phyloP scores from a whole-genome alignment of 768 basidiomycete species.

The Multifurca ochricompacta region DNA sequence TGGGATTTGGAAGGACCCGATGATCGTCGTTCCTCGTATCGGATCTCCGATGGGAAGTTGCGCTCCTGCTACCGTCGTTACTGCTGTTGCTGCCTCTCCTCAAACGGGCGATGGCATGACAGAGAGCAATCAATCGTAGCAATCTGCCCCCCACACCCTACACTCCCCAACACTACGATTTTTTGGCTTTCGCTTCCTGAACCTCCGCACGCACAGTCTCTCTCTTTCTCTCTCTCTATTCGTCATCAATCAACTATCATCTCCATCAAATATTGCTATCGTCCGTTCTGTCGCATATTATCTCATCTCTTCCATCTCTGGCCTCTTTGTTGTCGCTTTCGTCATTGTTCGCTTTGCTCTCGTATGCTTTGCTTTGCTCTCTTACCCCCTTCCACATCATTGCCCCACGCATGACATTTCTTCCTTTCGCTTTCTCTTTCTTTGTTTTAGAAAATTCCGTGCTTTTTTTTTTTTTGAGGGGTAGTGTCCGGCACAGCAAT shows the following conservation, averaged over 20 bases:
- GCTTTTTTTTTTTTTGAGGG: background rate
- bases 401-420: background rate
- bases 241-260: background rate
- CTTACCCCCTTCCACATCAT: background rate
- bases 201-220: background rate
- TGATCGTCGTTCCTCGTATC: background rate
- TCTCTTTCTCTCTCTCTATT: background rate
- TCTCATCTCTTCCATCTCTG: background rate
- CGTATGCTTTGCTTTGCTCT: conserved; percentile 5
- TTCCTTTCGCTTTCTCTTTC: background rate
- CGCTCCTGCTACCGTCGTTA: too few species aligned
- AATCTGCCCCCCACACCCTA: background rate
- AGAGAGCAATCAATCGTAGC: background rate
- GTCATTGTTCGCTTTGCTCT: conserved; percentile 10
- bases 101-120: conserved; percentile 3
- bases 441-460: background rate
- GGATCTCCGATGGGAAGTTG: conserved; percentile 3
- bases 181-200: too few species aligned
- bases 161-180: background rate
- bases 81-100: conserved; percentile 1
- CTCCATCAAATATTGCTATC: conserved; percentile 5
- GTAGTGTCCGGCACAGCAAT: background rate
- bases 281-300: conserved; percentile 3
- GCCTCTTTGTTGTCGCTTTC: conserved; percentile 16
- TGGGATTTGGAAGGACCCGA: conserved; percentile 14